Evolutionary conservation across 805 yeast species (phyloP), one percentile per base, ranked within the genome.

Genomic region (Kregervanrija delftensis): DNA sequence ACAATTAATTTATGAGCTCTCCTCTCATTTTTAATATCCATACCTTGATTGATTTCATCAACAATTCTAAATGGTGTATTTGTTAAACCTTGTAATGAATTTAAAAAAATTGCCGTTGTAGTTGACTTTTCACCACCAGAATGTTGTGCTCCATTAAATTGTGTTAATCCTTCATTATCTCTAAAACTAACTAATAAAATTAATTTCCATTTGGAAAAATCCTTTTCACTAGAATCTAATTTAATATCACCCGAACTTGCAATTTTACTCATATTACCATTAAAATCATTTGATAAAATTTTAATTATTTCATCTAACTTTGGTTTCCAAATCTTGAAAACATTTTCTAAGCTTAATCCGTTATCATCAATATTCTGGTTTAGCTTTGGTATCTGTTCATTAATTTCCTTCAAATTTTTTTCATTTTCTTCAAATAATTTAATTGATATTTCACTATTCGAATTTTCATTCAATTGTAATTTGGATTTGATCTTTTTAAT

Each of bases 51-150:
- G 50, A 93, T 95, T 69, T 93, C 99, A 65, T 93, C 99, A 8
- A 93, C 96, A 3, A 91, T 90, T 58, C 98, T 72, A 58, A 93
- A 88, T 9, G 99, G 98, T 0, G 96, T 87, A 30, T 76, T 74
- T 0, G 97, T 82, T 46, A 85, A 72, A 10, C 89, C 91, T 66
- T 93, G 99, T 50, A 93, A 69, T 1, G 98, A 82, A 72, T 93
- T 86, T 58, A 93, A 76, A 60, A 85, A 93, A 42, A 90, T 76
- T 2, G 91, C 91, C 0, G 98, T 93, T 0, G 97, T 83, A 0
- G 93, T 96, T 1, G 98, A 95, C 57, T 96, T 77, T 63, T 93
- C 99, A 41, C 99, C 99, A 45, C 99, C 99, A 1, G 96, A 87
- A 61, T 93, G 99, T 3, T 91, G 79, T 46, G 84, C 88, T n/a